Conservation (phyloP, 2,329 filamentous ascomycete species). For the Fusarium sacchari region DNA sequence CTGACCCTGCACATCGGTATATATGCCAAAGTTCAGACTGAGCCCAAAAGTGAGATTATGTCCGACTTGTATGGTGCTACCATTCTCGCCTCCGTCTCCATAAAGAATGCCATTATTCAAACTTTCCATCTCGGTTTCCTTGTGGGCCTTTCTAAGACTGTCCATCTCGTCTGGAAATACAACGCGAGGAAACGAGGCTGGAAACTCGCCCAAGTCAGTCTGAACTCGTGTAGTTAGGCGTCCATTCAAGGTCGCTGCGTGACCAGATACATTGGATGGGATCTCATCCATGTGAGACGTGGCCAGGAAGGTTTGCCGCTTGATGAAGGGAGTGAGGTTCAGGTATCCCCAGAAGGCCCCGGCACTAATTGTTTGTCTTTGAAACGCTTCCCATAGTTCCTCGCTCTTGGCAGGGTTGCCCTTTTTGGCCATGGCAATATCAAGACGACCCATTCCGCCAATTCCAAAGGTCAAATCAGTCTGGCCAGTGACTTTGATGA, state of each 20-base stretch:
- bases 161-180: neutral
- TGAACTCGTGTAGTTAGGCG: neutral
- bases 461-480: neutral
- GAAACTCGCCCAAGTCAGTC: neutral
- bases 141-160: neutral
- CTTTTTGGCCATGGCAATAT: neutral
- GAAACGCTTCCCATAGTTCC: neutral
- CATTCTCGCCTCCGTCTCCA: neutral
- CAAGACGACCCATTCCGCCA: neutral
- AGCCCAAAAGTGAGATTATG: neutral
- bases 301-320: fast-evolving
- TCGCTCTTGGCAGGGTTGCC: neutral
- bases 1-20: neutral
- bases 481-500: neutral
- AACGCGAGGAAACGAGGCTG: neutral
- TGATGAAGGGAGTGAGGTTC: neutral
- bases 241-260: neutral
- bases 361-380: fast-evolving
- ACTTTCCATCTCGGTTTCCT: neutral
- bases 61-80: neutral
- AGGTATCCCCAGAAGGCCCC: neutral
- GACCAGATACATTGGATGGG: neutral
- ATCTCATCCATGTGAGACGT: neutral
- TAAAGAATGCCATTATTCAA: neutral
- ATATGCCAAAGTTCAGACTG: neutral